Evolutionary conservation across 2,329 filamentous ascomycete genomes (phyloP).

Genomic region (Parasarocladium wereldwijsianum): DNA sequence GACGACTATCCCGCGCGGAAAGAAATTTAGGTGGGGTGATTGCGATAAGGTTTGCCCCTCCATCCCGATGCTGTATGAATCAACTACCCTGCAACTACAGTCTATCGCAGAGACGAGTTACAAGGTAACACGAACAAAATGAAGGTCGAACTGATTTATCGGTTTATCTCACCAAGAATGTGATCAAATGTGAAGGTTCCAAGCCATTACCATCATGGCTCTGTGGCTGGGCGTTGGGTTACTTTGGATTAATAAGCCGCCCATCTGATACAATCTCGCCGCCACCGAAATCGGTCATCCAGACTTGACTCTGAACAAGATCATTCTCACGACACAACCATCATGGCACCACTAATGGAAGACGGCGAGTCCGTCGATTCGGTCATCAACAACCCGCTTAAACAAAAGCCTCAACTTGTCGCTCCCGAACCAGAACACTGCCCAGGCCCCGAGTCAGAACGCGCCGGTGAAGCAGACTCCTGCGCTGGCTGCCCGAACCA

Average conservation of each 20-base stretch:
- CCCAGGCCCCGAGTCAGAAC: slow-evolving; percentile 70
- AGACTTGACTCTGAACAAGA: not conserved
- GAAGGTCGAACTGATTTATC: too few species aligned
- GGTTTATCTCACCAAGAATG: too few species aligned
- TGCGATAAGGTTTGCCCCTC: slow-evolving; percentile 4
- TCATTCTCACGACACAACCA: slow-evolving; percentile 6
- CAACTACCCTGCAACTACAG: too few species aligned
- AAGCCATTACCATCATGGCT: too few species aligned
- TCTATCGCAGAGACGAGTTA: too few species aligned
- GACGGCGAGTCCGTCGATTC: slow-evolving; percentile 51
- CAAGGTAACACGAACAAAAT: too few species aligned
- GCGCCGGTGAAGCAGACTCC: slow-evolving; percentile 58
- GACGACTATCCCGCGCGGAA: slow-evolving; percentile 6
- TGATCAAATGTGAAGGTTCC: too few species aligned
- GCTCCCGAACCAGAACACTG: slow-evolving; percentile 96
- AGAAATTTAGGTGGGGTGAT: slow-evolving; percentile 19
- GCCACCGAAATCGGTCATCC: slow-evolving; percentile 3
- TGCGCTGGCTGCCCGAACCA: slow-evolving; percentile 96
- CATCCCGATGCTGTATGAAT: too few species aligned
- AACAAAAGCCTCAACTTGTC: slow-evolving; percentile 69
- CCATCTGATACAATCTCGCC: slow-evolving; percentile 2
- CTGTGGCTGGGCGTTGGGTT: too few species aligned
- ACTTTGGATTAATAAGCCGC: slow-evolving; percentile 6
- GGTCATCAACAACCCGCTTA: slow-evolving; percentile 61
- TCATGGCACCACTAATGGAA: slow-evolving; percentile 73